Percentiles rank a stretch among this genome's conserved stretches.
phyloP scores from a whole-genome alignment of 2,329 filamentous ascomycete genomes.

The Cercospora sp. region DNA sequence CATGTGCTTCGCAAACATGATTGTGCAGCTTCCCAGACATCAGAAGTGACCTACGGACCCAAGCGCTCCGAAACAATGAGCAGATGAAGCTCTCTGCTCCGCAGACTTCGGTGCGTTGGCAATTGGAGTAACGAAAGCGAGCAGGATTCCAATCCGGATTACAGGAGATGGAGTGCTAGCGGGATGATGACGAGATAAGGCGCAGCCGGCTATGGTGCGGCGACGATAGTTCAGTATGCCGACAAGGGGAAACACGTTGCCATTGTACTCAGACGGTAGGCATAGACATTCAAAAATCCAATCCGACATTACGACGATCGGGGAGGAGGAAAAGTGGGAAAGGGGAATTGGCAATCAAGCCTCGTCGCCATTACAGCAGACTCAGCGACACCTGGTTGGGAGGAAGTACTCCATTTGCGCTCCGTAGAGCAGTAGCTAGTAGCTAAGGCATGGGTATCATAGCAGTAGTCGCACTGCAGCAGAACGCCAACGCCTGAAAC shows the following conservation, averaged over 20 bases:
- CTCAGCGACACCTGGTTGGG: constrained; percentile 26
- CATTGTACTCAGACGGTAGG: neutral
- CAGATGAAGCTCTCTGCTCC: neutral
- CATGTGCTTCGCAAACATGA: neutral
- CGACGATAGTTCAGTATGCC: too few species aligned
- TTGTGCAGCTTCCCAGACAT: neutral
- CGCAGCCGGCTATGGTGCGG: too few species aligned
- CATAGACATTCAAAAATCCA: neutral
- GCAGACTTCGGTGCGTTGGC: too few species aligned
- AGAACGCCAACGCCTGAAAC: constrained; percentile 25
- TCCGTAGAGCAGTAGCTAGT: constrained; percentile 10
- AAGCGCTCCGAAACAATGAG: constrained; percentile 2
- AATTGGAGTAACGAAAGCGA: too few species aligned
- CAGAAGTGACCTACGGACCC: too few species aligned
- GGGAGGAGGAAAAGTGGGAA: constrained; percentile 10
- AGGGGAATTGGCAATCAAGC: constrained; percentile 27
- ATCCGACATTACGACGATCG: constrained; percentile 9
- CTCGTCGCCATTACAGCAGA: constrained; percentile 23
- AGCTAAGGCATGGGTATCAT: constrained; percentile 17
- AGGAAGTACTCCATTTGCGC: constrained; percentile 17
- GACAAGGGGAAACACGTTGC: neutral
- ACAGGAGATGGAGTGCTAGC: neutral
- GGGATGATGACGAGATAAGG: neutral
- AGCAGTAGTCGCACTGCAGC: constrained; percentile 10
- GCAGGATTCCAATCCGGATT: neutral